Percentiles rank a stretch among this genome's conserved stretches.
phyloP scores from a whole-genome alignment of 164 flowering plant genomes.

The Vitis vinifera region ASM3070453v1 NC_081817.1:752501-753000 shows the following conservation, averaged over 20 bases:
- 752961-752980: slow-evolving; percentile 99
- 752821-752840: slow-evolving; percentile 93
- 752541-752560: slow-evolving; percentile 93
- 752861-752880: slow-evolving; percentile 99
- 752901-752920: slow-evolving; percentile 99
- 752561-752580: slow-evolving; percentile 98
- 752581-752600: slow-evolving; percentile 95
- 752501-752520: slow-evolving; percentile 25
- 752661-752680: slow-evolving; percentile 1
- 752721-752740: slow-evolving; percentile 75
- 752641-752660: background rate
- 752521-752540: slow-evolving; percentile 96
- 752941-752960: slow-evolving; percentile 93
- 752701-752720: slow-evolving; percentile 9
- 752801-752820: slow-evolving; percentile 99
- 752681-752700: background rate
- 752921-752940: slow-evolving; percentile 98
- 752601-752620: slow-evolving; percentile 96
- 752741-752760: slow-evolving; percentile 98
- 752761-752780: slow-evolving; percentile 99
- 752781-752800: slow-evolving; percentile 99
- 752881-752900: slow-evolving; percentile 94
- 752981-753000: slow-evolving; percentile 63
- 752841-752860: slow-evolving; percentile 97
- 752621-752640: slow-evolving; percentile 92